These are phyloP conservation scores for Metschnikowia proteae DNA, from an alignment of 805 yeast genomes.

Conservation along the genomic window DNA sequence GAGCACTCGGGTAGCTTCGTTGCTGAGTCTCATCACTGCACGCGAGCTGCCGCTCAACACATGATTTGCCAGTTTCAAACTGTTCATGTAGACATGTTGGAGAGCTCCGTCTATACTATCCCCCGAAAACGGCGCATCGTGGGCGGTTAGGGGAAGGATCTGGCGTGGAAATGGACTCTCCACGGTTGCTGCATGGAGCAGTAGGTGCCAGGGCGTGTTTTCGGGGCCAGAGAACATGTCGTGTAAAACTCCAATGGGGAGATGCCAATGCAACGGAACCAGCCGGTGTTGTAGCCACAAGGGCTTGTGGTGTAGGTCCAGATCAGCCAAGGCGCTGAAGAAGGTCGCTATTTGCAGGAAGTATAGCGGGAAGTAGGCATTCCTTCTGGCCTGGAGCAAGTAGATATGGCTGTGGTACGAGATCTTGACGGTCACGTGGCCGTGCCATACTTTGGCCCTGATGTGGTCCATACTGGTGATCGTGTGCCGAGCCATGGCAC, in stretches of 20 bases:
- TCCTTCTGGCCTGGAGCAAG: slow-evolving; percentile 33
- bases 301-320: slow-evolving; percentile 13
- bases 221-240: slow-evolving; percentile 45
- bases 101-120: slow-evolving; percentile 17
- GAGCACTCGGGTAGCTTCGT: slow-evolving; percentile 51
- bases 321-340: slow-evolving; percentile 28
- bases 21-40: slow-evolving; percentile 72
- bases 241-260: slow-evolving; percentile 67
- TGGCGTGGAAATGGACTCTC: slow-evolving; percentile 25
- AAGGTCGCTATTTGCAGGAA: slow-evolving; percentile 34
- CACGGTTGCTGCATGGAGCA: slow-evolving; percentile 12
- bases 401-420: slow-evolving; percentile 21
- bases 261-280: slow-evolving; percentile 70
- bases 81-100: slow-evolving; percentile 64
- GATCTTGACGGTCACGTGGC: slow-evolving; percentile 45
- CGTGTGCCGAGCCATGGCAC: background rate
- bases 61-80: slow-evolving; percentile 76
- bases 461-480: slow-evolving; percentile 16
- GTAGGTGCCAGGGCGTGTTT: slow-evolving; percentile 35
- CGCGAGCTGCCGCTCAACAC: slow-evolving; percentile 75
- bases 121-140: background rate
- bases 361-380: slow-evolving; percentile 49
- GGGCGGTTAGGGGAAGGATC: slow-evolving; percentile 28
- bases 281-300: slow-evolving; percentile 67
- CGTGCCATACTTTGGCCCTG: slow-evolving; percentile 49